Evolutionary conservation across 2,329 filamentous ascomycete species (phyloP), one percentile per base, ranked within the genome.

Genomic region (Keithomyces neogunnii): DNA sequence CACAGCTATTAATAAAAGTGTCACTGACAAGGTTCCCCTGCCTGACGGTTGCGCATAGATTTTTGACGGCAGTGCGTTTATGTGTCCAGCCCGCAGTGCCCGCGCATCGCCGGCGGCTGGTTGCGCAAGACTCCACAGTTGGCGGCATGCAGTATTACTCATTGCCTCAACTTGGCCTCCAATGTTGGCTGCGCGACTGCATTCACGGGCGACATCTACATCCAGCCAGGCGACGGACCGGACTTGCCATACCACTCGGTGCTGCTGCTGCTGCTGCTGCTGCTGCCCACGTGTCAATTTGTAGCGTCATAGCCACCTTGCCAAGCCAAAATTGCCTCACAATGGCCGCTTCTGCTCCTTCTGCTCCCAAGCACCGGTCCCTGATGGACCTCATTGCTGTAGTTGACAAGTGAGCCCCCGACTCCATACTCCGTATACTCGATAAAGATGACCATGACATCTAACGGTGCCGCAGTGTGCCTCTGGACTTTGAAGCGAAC

Each of bases 381-480:
- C 57, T 68, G 26, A 60, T 73, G 28, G 63, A 69, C 53, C 63
- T 75, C 49, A 63, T 74, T 50, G 65, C 66, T 51, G 57, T 62
- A 5, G 67, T 71, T 39, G 72, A 75, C 61, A 75, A 70, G 72
- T 74, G 63, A 60, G 64, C 50, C 48, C 19, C 9, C n/a, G 28
- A 26, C n/a, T n/a, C 26, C 40, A 31, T 5, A 11, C 19, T 19
- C 19, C 19, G 19, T 19, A 19, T 19, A 19, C 19, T 19, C 19
- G 19, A 19, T 19, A 19, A 19, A 19, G 19, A 19, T 19, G 19
- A 19, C 19, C 19, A 19, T 19, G 19, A 19, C 19, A 19, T 56
- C 51, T 59, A 52, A 50, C 51, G 2, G 42, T 45, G 26, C 53
- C 28, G 29, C 56, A 78, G 76, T 59, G 74, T 77, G n/a, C 74